Percentiles rank a stretch among this genome's conserved stretches.
phyloP scores from a whole-genome alignment of 2,329 filamentous ascomycete species.

The Fusarium sterilihyphosum region DNA sequence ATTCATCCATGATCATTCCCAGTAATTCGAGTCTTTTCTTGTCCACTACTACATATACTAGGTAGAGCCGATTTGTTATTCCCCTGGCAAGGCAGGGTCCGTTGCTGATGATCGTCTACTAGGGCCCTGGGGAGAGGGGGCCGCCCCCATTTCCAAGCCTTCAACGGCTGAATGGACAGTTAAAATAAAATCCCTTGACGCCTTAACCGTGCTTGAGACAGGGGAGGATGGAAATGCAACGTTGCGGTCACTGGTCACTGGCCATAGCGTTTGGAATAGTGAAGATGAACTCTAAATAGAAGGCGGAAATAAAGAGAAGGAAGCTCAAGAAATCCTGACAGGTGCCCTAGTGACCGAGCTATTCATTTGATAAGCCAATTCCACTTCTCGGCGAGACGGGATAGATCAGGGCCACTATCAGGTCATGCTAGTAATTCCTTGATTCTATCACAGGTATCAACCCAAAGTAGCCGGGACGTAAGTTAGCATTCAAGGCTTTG shows the following conservation, averaged over 20 bases:
- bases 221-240: constrained; percentile 1
- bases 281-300: not conserved
- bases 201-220: constrained; percentile 18
- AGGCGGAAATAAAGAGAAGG: not conserved
- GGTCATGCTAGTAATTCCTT: not conserved
- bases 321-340: not conserved
- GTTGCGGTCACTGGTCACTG: not conserved
- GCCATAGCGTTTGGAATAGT: not conserved
- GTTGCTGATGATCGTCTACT: constrained; percentile 9
- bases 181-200: not conserved
- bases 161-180: not conserved
- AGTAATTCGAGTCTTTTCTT: not conserved
- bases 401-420: not conserved
- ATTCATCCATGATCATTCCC: constrained; percentile 1
- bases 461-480: not conserved
- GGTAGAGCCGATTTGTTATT: not conserved
- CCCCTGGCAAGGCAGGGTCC: not conserved
- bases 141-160: not conserved
- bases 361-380: not conserved
- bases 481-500: not conserved
- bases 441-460: not conserved
- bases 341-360: not conserved
- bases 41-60: not conserved
- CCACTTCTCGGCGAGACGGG: not conserved
- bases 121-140: not conserved